Conservation (phyloP, 2,329 filamentous ascomycete species). For the Aspergillus carbonarius region DNA sequence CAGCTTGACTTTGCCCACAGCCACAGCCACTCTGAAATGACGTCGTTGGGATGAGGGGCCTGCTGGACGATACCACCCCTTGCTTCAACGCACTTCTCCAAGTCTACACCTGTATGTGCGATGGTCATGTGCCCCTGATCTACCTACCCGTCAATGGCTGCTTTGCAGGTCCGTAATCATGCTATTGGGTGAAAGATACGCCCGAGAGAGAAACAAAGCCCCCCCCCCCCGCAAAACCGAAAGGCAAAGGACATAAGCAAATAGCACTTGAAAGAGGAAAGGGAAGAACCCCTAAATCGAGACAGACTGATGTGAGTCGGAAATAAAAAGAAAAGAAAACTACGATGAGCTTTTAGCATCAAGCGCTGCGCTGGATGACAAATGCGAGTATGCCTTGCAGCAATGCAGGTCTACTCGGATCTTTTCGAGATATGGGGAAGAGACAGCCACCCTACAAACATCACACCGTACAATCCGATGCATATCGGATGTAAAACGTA, state of each 20-base stretch:
- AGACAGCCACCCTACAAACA: slow-evolving; percentile 54
- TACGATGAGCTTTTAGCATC: background rate
- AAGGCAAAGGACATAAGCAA: background rate
- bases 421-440: slow-evolving; percentile 54
- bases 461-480: slow-evolving; percentile 54
- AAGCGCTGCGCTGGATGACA: background rate
- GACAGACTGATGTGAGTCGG: background rate
- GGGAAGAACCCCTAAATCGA: background rate
- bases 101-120: background rate
- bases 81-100: background rate
- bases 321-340: background rate
- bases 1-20: background rate
- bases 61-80: background rate
- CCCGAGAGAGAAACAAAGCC: background rate
- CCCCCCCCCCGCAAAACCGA: background rate
- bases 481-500: slow-evolving; percentile 56
- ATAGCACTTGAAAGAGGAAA: background rate
- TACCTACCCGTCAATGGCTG: background rate
- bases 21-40: background rate
- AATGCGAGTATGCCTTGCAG: background rate
- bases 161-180: background rate
- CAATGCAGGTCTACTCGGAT: slow-evolving; percentile 37
- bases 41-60: background rate
- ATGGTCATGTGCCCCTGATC: background rate
- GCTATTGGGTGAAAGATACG: background rate